Base-by-base conservation (phyloP, 1,284 basidiomycete species). In the Polyporus tsugae region DNA sequence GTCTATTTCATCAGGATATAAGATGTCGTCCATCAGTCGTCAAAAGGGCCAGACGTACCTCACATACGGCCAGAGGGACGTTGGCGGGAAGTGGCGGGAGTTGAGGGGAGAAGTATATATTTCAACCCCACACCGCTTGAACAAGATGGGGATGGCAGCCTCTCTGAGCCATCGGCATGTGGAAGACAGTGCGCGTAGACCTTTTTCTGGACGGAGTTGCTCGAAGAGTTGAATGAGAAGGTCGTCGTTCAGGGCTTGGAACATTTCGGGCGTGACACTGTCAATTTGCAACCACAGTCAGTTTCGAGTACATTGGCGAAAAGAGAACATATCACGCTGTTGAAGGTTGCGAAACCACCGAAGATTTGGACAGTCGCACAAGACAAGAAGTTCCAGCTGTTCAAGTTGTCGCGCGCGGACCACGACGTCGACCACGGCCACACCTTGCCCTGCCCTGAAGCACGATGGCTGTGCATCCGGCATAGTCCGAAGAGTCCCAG, bases 131-230 rank as follows among this genome's bases (percentile, higher is more conserved):
- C 46, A 49, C 22, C n/a, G 46, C n/a, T 10, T 49, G 10, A 49
- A 49, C n/a, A 49, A 25, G n/a, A 49, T 49, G 6, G 46, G 46
- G 22, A 49, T 25, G 19, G 46, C 7, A 10, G 46, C 46, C 22
- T 49, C 46, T 49, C 46, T 25, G 46, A 49, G n/a, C 22, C 46
- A 49, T 49, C 46, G 46, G 7, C 46, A 49, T n/a, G 46, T 49
- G 10, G 46, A 49, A 7, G 46, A 49, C 17, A 49, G 46, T 2
- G 4, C 19, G 0, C 6, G n/a, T 3, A 49, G 22, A 7, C 46
- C 10, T 9, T 49, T 9, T 22, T 25, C 46, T 49, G 6, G n/a
- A 49, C 46, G 22, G n/a, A 49, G 46, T 49, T 49, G 6, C 22
- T n/a, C n/a, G 17, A 25, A 49, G n/a, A 49, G 46, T 22, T 13